Base-by-base conservation (phyloP, 805 yeast genomes). In the Candida ortonii region DNA sequence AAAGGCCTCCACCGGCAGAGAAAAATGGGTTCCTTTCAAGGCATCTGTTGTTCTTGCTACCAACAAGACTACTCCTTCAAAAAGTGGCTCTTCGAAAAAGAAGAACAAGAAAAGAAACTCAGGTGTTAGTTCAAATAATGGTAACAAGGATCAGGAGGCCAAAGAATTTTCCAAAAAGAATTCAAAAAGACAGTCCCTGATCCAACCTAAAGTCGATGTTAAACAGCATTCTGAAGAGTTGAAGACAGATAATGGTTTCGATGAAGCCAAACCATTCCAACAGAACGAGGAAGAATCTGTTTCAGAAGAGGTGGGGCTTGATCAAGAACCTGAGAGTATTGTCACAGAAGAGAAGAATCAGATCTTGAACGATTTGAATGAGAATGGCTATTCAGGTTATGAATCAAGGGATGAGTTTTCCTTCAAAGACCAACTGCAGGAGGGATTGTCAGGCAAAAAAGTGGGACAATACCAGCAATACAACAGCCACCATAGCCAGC, bases 21-120 rank as follows among this genome's bases (percentile, higher is more conserved):
- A 76, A 49, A 83, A 81, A 55, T 80, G 86, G 85, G 72, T 79
- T 24, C 86, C 86, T n/a, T 76, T 73, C 55, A 70, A 76, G 47
- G 84, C 74, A 25, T 53, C 61, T 13, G 73, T 73, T 30, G 70
- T 70, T 17, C 63, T 72, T 25, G 64, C 70, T 14, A 36, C 58
- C 2, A 43, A 41, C 28, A 49, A 46, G 30, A 22, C 34, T 3
- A 17, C 30, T 14, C 16, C 41, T 7, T 29, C 35, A 17, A 45
- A 43, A 18, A 35, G 38, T 17, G 43, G 41, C 7, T 27, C 47
- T 8, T 34, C 41, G 17, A 52, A 51, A 40, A 49, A 47, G 39
- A 50, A 49, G 33, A 46, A 34, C 33, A 52, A 49, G 43, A 49
- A 42, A 36, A 49, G 43, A 26, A 32, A 35, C 22, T 22, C 35